Percentiles rank a stretch among this genome's conserved stretches.
Conservation (phyloP, 2,329 filamentous ascomycete species). For the Eurotiales sp. region DNA sequence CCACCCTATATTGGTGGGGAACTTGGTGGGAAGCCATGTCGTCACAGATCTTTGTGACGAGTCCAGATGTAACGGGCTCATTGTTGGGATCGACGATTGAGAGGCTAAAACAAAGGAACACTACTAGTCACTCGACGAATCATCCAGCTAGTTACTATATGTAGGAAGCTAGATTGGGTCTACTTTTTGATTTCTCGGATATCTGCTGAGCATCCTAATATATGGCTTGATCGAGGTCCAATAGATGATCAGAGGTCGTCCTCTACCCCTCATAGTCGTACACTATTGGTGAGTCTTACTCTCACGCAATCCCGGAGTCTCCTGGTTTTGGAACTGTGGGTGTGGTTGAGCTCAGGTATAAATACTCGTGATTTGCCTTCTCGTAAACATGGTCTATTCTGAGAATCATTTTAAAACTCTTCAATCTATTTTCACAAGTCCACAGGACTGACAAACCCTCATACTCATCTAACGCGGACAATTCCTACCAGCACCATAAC, state of each 20-base stretch:
- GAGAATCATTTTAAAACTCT: not conserved
- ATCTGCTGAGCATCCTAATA: not conserved
- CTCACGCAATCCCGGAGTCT: not conserved
- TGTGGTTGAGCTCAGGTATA: not conserved
- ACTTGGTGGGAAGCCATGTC: not conserved
- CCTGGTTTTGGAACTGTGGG: not conserved
- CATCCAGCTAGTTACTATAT: too few relatives aligned
- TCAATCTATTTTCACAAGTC: too few relatives aligned
- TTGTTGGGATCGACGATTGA: too few relatives aligned
- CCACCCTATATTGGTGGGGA: too few relatives aligned
- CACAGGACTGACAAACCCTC: too few relatives aligned
- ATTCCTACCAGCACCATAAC: too few relatives aligned
- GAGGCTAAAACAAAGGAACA: too few relatives aligned
- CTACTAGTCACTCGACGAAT: too few relatives aligned
- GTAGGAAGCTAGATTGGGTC: not conserved
- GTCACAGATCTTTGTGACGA: too few relatives aligned
- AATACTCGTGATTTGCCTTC: not conserved
- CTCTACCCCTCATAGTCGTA: conserved; percentile 5
- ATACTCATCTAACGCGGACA: too few relatives aligned
- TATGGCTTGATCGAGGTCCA: conserved; percentile 2
- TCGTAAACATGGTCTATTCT: too few relatives aligned
- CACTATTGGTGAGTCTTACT: conserved; percentile 1
- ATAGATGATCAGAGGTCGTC: not conserved
- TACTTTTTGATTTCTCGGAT: not conserved
- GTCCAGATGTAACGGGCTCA: too few relatives aligned